Base-by-base conservation (phyloP, 2,329 filamentous ascomycete species). In the Ceratocystis huliohia region DNA sequence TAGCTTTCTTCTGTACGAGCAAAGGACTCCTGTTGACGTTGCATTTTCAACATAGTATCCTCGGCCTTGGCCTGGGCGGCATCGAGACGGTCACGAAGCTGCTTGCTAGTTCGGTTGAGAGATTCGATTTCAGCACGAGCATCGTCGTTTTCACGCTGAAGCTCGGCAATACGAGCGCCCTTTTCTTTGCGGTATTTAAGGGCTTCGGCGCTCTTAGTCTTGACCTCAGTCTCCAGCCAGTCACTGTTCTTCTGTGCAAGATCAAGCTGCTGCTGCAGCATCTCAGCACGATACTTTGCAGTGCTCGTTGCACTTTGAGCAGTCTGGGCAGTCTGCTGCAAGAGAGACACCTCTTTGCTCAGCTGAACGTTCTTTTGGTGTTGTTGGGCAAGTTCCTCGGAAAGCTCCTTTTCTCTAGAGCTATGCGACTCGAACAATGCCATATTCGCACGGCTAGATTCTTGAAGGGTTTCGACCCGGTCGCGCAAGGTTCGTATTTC, bases 171-270 rank as follows among this genome's bases (percentile, higher is more conserved):
- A 48, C 89, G 88, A 1, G 91, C 87, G 69, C 89, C 89, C 80
- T 96, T 97, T 74, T 99, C 94, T 74, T 96, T 97, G 69, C 94
- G 86, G 76, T 89, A 93, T 73, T 92, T 96, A 70, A 93, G 83
- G 61, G 91, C 86, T 74, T 99, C 94, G 7, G 87, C 84, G 69
- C 84, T 87, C 77, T 96, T 96, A 0, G 89, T 92, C 78, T 96
- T 93, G 25, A 97, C 82, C 75, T 99, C 94, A 53, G 82, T 86
- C 73, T 96, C 91, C 66, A 94, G 88, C 89, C 91, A 99, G 71
- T 97, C 93, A 70, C 90, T 89, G 77, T 91, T 96, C 72, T 88
- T 88, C 74, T 91, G 91, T 20, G 93, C 85, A 66, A 95, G 81
- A 53, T 96, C 91, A 45, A 97, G 82, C 74, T 97, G 92, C 74